Evolutionary conservation across 305 asterid genomes (phyloP).

Genomic region (Salvia sclarea): DNA sequence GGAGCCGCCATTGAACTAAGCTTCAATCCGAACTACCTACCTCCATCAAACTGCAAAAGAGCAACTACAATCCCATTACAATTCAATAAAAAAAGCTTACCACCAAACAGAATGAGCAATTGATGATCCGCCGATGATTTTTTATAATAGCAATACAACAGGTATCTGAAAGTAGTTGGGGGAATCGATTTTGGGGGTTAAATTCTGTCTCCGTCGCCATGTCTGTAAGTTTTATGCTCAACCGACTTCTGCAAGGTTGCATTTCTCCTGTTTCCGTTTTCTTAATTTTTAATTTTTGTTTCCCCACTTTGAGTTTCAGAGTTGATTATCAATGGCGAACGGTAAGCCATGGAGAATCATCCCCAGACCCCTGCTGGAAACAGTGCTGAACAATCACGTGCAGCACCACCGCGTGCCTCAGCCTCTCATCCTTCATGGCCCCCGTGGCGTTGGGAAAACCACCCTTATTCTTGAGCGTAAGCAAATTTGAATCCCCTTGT

Average conservation of each 20-base stretch:
- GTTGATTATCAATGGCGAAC: constrained; percentile 45
- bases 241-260: background rate
- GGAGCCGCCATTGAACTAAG: constrained; percentile 36
- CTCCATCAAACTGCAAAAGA: background rate
- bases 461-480: constrained; percentile 87
- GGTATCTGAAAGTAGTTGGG: constrained; percentile 5
- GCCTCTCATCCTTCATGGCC: constrained; percentile 94
- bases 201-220: constrained; percentile 22
- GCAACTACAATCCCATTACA: background rate
- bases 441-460: constrained; percentile 97
- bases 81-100: background rate
- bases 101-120: background rate
- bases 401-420: constrained; percentile 92
- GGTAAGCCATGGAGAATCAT: constrained; percentile 79
- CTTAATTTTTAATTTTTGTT: background rate
- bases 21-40: constrained; percentile 14
- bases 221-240: constrained; percentile 37
- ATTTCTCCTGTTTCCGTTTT: background rate
- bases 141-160: constrained; percentile 1
- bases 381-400: constrained; percentile 85
- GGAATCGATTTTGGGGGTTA: constrained; percentile 4
- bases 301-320: constrained; percentile 22
- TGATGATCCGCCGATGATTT: background rate
- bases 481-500: background rate
- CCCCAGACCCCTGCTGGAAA: constrained; percentile 85